Evolutionary conservation across 2,329 filamentous ascomycete genomes (phyloP).

Genomic region (Cercospora sp.): DNA sequence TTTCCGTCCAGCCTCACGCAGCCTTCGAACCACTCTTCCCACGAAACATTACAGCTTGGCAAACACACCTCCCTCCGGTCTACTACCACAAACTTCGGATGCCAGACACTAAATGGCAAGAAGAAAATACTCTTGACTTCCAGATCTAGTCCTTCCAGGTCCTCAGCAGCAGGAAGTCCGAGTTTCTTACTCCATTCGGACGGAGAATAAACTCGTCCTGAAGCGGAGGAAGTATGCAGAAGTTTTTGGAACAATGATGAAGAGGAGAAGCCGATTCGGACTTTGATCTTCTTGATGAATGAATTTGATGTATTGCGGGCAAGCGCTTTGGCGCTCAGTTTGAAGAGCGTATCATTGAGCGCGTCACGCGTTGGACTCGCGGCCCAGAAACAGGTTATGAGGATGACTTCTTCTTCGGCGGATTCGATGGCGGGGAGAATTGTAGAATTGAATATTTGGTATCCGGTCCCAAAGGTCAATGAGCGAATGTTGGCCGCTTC

Average conservation of each 20-base stretch:
- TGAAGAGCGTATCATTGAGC: slow-evolving; percentile 58
- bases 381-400: slow-evolving; percentile 84
- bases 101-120: slow-evolving; percentile 80
- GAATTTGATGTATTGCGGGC: not conserved
- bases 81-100: slow-evolving; percentile 77
- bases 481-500: slow-evolving; percentile 35
- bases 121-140: slow-evolving; percentile 77
- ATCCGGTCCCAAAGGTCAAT: slow-evolving; percentile 49
- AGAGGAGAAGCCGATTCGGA: slow-evolving; percentile 77
- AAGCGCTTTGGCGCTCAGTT: slow-evolving; percentile 56
- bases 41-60: slow-evolving; percentile 81
- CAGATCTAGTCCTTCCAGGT: slow-evolving; percentile 63
- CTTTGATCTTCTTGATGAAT: slow-evolving; percentile 49
- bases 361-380: slow-evolving; percentile 61
- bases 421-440: slow-evolving; percentile 62
- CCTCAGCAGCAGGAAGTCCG: slow-evolving; percentile 60
- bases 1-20: slow-evolving; percentile 65
- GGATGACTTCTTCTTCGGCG: slow-evolving; percentile 65
- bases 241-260: slow-evolving; percentile 71
- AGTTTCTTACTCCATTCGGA: slow-evolving; percentile 61
- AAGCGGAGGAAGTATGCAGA: slow-evolving; percentile 64
- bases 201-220: slow-evolving; percentile 63
- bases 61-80: slow-evolving; percentile 67
- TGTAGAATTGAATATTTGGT: slow-evolving; percentile 41
- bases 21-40: slow-evolving; percentile 85